Conservation (phyloP, 257 asterid species). For the Paulownia fortunei region DNA sequence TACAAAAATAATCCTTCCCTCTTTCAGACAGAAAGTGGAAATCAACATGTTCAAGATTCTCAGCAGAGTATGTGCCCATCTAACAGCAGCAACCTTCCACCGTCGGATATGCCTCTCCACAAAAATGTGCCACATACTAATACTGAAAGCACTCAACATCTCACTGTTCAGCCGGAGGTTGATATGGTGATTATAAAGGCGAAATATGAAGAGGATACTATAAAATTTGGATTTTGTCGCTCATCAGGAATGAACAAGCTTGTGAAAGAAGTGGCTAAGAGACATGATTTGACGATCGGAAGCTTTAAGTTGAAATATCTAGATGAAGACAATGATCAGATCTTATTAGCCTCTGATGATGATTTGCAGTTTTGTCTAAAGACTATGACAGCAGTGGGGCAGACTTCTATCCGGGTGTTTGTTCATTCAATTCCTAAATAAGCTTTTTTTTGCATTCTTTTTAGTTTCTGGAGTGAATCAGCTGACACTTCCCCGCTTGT, state of each 20-base stretch:
- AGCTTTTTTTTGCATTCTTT: too few species aligned
- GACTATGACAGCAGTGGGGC: neutral
- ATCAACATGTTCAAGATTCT: neutral
- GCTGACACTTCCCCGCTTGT: too few species aligned
- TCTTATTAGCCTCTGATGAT: slow-evolving; percentile 22
- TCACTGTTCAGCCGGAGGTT: neutral
- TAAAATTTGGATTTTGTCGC: neutral
- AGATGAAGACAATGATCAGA: slow-evolving; percentile 26
- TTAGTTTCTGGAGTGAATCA: too few species aligned
- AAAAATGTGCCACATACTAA: too few species aligned
- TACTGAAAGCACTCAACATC: too few species aligned
- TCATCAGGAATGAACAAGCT: slow-evolving; percentile 4
- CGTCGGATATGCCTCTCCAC: neutral
- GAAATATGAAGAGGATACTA: neutral
- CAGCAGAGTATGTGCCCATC: neutral
- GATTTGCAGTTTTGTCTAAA: slow-evolving; percentile 20
- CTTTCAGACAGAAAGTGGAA: neutral
- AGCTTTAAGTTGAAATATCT: slow-evolving; percentile 17
- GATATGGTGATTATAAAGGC: slow-evolving; percentile 13
- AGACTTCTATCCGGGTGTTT: neutral
- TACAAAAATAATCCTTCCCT: neutral
- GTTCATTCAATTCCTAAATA: neutral
- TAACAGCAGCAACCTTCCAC: neutral
- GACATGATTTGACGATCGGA: slow-evolving; percentile 3
- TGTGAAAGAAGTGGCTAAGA: slow-evolving; percentile 16